These are phyloP conservation scores for Solidago caesia DNA, from an alignment of 129 eudicot species.

Conservation along the genomic window DNA sequence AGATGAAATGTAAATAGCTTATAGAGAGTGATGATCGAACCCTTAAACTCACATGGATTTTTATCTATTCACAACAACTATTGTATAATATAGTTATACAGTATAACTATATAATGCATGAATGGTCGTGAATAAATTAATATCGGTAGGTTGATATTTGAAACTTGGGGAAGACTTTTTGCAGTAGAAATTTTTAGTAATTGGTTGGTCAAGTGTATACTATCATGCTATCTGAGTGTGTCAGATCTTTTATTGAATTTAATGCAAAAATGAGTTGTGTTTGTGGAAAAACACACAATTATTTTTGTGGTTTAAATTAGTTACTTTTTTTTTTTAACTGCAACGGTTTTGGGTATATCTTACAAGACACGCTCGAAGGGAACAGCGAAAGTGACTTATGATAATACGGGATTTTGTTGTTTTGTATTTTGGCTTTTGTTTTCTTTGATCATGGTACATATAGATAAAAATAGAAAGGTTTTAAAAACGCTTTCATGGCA, in stretches of 20 bases:
- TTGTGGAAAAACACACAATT: constrained; percentile 4
- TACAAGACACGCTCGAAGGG: constrained; percentile 7
- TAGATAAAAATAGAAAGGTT: too few relatives aligned
- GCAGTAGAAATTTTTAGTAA: not conserved
- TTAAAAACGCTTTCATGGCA: too few relatives aligned
- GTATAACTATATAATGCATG: too few relatives aligned
- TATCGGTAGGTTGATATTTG: not conserved
- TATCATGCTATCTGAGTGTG: constrained; percentile 10
- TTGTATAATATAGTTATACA: too few relatives aligned
- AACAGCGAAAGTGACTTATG: constrained; percentile 23
- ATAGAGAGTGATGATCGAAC: too few relatives aligned
- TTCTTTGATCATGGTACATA: not conserved
- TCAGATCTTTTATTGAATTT: constrained; percentile 23
- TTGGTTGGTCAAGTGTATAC: constrained; percentile 14
- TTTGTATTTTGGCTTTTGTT: not conserved
- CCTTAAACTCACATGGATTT: too few relatives aligned
- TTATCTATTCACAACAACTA: too few relatives aligned
- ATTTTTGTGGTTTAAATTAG: constrained; percentile 9
- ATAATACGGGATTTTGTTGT: not conserved
- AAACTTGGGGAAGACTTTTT: not conserved
- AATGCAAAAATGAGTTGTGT: constrained; percentile 32
- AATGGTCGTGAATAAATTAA: not conserved
- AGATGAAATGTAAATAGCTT: too few relatives aligned
- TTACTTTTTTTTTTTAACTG: constrained; percentile 11
- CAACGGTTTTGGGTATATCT: constrained; percentile 16